A percentile compares a stretch with the other conserved stretches of the same genome.
Conservation (phyloP, 805 yeast genomes). For the Isabelozyma heimii region DNA sequence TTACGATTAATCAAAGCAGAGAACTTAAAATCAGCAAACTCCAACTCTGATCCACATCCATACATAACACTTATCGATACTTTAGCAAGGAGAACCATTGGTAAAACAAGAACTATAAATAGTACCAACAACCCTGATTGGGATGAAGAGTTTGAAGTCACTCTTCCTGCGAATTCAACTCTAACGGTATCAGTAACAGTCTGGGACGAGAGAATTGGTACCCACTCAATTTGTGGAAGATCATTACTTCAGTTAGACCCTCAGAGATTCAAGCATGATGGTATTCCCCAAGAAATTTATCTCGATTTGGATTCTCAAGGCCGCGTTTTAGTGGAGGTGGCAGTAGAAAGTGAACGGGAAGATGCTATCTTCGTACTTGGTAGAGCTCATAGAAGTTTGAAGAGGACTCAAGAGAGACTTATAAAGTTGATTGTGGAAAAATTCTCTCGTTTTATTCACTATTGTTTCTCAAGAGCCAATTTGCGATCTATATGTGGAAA, state of each 20-base stretch:
- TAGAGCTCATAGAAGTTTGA: constrained; percentile 63
- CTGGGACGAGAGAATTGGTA: constrained; percentile 63
- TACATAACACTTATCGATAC: constrained; percentile 65
- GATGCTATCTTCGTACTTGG: constrained; percentile 85
- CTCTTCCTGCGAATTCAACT: constrained; percentile 36
- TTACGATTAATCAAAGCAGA: constrained; percentile 64
- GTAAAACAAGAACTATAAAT: constrained; percentile 64
- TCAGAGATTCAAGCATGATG: constrained; percentile 60
- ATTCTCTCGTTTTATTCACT: constrained; percentile 62
- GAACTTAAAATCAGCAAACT: constrained; percentile 47
- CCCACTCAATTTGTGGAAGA: constrained; percentile 67
- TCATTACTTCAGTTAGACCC: constrained; percentile 62
- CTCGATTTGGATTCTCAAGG: constrained; percentile 71
- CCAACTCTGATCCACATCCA: constrained; percentile 37
- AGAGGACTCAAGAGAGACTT: constrained; percentile 63
- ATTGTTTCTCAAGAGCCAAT: constrained; percentile 55
- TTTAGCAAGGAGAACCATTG: constrained; percentile 51
- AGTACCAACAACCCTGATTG: constrained; percentile 71
- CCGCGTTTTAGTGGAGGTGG: constrained; percentile 58
- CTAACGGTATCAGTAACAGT: constrained; percentile 56
- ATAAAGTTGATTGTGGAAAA: constrained; percentile 70
- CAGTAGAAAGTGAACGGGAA: constrained; percentile 74
- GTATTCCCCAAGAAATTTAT: constrained; percentile 58
- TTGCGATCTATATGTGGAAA: constrained; percentile 55
- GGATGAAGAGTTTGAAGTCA: constrained; percentile 80